Base-by-base conservation (phyloP, 768 basidiomycete species). In the Boletus rubroflammeus region DNA sequence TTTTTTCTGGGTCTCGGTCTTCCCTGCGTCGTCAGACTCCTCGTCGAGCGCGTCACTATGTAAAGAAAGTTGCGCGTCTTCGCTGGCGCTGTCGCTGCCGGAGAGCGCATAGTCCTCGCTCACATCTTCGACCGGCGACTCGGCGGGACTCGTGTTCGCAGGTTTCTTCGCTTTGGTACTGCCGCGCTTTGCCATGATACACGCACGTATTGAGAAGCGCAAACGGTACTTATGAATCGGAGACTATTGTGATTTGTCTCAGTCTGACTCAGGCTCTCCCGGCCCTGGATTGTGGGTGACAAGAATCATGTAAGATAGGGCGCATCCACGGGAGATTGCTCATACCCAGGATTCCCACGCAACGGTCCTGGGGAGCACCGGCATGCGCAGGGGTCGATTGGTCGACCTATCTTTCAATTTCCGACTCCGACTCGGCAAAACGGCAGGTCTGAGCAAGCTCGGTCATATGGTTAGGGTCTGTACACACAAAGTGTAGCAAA, bases 21-120 rank as follows among this genome's bases (percentile, higher is more conserved):
- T 46, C 11, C 3, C 26, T 14, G 58, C 59, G 17, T 51, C 54
- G 47, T 72, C 64, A 38, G 70, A 68, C 32, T 73, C 74, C 15
- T 75, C 72, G 55, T 81, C 80, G 40, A 81, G 65, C 40, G 73
- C 75, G 55, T 80, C 78, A 51, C 78, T 80, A 54, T 78, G 68
- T 11, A 72, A 32, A 14, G 68, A 70, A 8, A 8, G 25, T 34
- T 39, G 34, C 17, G 53, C 44, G 40, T 62, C 60, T 34, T 60
- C 57, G 17, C 49, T 38, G 29, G 64, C 60, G n/a, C 44, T 34
- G 36, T 67, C 60, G 21, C 48, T 58, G 36, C 11, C 51, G 14
- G 50, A 55, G 49, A 47, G n/a, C n/a, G n/a, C 35, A 23, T 43
- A 25, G 32, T 53, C 60, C 21, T 57, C 65, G 44, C 45, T 57